Evolutionary conservation across 78 protist genomes (phyloP).

Genomic region (Capsaspora owczarzaki): DNA sequence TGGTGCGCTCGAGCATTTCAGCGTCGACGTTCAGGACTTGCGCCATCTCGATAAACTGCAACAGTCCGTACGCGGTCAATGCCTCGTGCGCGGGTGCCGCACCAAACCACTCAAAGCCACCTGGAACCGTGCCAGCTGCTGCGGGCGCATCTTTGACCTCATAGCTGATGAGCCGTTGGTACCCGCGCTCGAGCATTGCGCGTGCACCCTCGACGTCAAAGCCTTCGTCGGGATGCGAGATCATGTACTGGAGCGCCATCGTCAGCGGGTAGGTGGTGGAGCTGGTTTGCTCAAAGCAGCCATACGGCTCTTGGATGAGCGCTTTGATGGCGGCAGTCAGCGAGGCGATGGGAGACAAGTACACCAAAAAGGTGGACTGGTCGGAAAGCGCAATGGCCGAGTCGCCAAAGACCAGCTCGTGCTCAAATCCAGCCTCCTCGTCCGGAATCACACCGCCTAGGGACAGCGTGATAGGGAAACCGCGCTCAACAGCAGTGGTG

Average conservation of each 20-base stretch:
- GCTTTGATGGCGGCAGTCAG: neutral
- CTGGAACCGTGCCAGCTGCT: too few relatives aligned
- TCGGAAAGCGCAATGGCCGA: neutral
- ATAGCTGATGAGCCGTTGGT: conserved; percentile 22
- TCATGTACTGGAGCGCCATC: conserved; percentile 31
- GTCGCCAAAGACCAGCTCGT: neutral
- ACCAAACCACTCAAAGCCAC: conserved; percentile 45
- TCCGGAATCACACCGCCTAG: neutral
- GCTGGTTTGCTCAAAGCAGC: conserved; percentile 35
- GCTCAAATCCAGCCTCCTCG: neutral
- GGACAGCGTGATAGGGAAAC: neutral
- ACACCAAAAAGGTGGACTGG: neutral
- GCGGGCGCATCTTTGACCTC: conserved; percentile 8
- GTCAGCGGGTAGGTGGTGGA: conserved; percentile 19
- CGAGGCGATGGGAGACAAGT: conserved; percentile 9
- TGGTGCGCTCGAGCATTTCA: conserved; percentile 19
- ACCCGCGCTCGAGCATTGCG: neutral
- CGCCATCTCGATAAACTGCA: conserved; percentile 31
- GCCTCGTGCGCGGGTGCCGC: conserved; percentile 31
- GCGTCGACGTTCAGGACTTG: conserved; percentile 21
- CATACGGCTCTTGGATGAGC: conserved; percentile 20
- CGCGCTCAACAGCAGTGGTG: neutral
- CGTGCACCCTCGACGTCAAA: neutral
- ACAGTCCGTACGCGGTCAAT: conserved; percentile 27
- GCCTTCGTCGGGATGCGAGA: conserved; percentile 1